A percentile compares a stretch with the other conserved stretches of the same genome.
Evolutionary conservation across 2,329 filamentous ascomycete species (phyloP).

Genomic region (Corniculantispora saksenae): DNA sequence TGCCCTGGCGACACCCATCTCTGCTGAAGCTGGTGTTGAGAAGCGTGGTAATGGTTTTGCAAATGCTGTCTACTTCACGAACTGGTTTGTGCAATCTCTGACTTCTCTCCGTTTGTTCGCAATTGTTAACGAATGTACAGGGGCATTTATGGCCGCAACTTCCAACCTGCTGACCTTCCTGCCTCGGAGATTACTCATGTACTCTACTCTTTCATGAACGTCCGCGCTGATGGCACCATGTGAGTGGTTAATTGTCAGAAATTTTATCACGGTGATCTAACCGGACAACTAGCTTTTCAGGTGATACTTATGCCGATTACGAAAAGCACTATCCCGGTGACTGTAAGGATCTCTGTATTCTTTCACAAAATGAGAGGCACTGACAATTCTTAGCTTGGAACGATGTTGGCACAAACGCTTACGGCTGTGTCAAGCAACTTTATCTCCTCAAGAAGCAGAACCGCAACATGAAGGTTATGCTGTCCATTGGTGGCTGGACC

Average conservation of each 20-base stretch:
- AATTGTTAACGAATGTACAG: slow-evolving; percentile 30
- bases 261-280: no score
- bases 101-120: neutral
- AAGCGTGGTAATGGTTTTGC: slow-evolving; percentile 27
- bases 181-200: slow-evolving; percentile 73
- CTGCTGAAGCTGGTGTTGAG: slow-evolving; percentile 16
- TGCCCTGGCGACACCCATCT: slow-evolving; percentile 26
- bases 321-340: slow-evolving; percentile 74
- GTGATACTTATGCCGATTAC: slow-evolving; percentile 68
- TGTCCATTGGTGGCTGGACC: slow-evolving; percentile 85
- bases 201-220: slow-evolving; percentile 79
- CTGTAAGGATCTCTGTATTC: slow-evolving; percentile 42
- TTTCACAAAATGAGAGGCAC: neutral
- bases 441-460: slow-evolving; percentile 76
- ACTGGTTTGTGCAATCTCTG: slow-evolving; percentile 42
- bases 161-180: slow-evolving; percentile 70
- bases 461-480: slow-evolving; percentile 73
- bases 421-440: slow-evolving; percentile 80
- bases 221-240: slow-evolving; percentile 71
- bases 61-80: slow-evolving; percentile 50
- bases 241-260: slow-evolving; percentile 38
- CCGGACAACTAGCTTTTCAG: slow-evolving; percentile 51
- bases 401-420: slow-evolving; percentile 69
- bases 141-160: slow-evolving; percentile 76
- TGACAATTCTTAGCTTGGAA: slow-evolving; percentile 50